Evolutionary conservation across 2,329 filamentous ascomycete species (phyloP).

Genomic region (Colletotrichum gigasporum): DNA sequence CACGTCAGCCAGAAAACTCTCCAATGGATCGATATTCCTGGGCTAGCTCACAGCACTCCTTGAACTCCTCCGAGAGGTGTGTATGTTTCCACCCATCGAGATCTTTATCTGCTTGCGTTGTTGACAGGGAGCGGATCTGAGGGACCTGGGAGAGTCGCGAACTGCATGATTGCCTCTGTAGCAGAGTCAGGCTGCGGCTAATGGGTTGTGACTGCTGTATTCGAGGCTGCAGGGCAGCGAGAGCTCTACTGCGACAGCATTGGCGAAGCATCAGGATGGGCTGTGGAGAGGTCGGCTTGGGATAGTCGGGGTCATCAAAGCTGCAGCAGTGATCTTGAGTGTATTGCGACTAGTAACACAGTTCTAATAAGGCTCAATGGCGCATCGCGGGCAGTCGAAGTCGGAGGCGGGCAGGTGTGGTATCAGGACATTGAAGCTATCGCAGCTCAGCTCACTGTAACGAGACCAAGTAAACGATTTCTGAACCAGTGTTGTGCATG

Average conservation of each 20-base stretch:
- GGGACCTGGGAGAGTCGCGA: background rate
- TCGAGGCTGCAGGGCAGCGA: constrained; percentile 13
- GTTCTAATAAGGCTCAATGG: background rate
- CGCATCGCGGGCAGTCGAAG: background rate
- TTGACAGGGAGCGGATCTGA: background rate
- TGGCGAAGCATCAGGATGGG: constrained; percentile 28
- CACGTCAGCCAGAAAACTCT: background rate
- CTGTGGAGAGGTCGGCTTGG: background rate
- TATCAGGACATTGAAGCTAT: constrained; percentile 25
- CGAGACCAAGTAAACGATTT: background rate
- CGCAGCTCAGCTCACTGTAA: constrained; percentile 16
- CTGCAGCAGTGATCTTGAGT: background rate
- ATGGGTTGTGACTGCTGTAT: background rate
- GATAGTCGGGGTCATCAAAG: background rate
- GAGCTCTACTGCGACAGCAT: constrained; percentile 24
- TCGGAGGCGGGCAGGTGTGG: background rate
- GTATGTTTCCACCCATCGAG: background rate
- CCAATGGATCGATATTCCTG: background rate
- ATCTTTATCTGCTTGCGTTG: background rate
- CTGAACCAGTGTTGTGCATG: background rate
- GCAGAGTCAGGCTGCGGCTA: background rate
- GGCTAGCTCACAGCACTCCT: constrained; percentile 24
- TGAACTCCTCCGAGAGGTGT: constrained; percentile 22
- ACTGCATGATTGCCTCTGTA: background rate
- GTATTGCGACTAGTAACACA: background rate